A percentile compares a stretch with the other conserved stretches of the same genome.
These are phyloP conservation scores for Porphyrellus cyaneotinctus DNA, from an alignment of 768 basidiomycete genomes.

Conservation along the genomic window DNA sequence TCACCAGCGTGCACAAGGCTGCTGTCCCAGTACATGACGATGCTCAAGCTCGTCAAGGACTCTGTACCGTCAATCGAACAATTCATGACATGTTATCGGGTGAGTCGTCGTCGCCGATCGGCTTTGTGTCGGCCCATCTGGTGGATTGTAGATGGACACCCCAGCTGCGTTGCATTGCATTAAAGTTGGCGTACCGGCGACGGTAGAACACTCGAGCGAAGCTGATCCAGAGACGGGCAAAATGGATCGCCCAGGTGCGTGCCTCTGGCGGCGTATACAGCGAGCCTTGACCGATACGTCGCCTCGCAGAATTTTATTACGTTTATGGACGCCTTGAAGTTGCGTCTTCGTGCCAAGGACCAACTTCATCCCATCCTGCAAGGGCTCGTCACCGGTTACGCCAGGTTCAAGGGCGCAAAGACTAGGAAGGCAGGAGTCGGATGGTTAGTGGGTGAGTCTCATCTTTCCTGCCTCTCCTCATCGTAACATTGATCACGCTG, in stretches of 20 bases:
- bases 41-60: slow-evolving; percentile 91
- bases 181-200: slow-evolving; percentile 91
- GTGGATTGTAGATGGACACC: slow-evolving; percentile 69
- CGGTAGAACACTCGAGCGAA: slow-evolving; percentile 92
- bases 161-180: slow-evolving; percentile 90
- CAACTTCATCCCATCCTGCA: slow-evolving; percentile 92
- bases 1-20: slow-evolving; percentile 92
- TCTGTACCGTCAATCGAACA: slow-evolving; percentile 81
- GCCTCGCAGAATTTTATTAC: slow-evolving; percentile 87
- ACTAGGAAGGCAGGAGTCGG: slow-evolving; percentile 89
- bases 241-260: slow-evolving; percentile 91
- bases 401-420: slow-evolving; percentile 89
- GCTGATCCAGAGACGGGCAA: slow-evolving; percentile 89
- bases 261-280: neutral
- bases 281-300: too few relatives aligned
- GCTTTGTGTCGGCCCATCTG: neutral
- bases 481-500: slow-evolving; percentile 75
- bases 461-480: neutral
- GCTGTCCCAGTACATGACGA: slow-evolving; percentile 96
- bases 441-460: slow-evolving; percentile 83
- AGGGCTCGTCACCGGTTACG: slow-evolving; percentile 92
- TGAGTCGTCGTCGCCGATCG: slow-evolving; percentile 33
- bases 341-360: slow-evolving; percentile 93
- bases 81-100: slow-evolving; percentile 88
- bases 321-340: slow-evolving; percentile 95